Evolutionary conservation across 1,139 yeast species (phyloP).

Genomic region (Groenewaldozyma sp.): DNA sequence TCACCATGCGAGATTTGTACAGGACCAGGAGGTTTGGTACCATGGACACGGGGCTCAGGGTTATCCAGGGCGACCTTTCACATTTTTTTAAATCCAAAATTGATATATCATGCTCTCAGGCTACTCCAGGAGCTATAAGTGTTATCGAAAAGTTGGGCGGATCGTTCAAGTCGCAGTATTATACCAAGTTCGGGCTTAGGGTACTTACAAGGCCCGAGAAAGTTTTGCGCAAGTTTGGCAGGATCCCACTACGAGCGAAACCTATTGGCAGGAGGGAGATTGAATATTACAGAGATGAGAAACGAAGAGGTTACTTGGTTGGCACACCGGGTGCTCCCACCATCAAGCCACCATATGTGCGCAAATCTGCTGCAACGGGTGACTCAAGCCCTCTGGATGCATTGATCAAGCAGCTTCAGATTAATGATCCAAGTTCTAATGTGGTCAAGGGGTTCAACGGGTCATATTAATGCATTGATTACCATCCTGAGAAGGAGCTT

Average conservation of each 20-base stretch:
- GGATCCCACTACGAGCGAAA: constrained; percentile 76
- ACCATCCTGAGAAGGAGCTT: constrained; percentile 23
- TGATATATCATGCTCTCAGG: constrained; percentile 72
- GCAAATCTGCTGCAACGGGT: constrained; percentile 5
- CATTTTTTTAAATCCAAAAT: constrained; percentile 41
- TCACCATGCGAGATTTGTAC: constrained; percentile 64
- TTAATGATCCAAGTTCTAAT: neutral
- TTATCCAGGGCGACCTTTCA: constrained; percentile 60
- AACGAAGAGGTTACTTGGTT: constrained; percentile 65
- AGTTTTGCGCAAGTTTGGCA: constrained; percentile 58
- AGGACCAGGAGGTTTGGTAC: constrained; percentile 54
- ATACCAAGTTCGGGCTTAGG: constrained; percentile 52
- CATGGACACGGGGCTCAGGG: constrained; percentile 70
- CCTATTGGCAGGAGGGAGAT: constrained; percentile 81
- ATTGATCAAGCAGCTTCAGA: neutral
- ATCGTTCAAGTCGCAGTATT: constrained; percentile 62
- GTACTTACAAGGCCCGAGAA: constrained; percentile 73
- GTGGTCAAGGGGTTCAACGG: constrained; percentile 1
- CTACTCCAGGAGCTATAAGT: constrained; percentile 63
- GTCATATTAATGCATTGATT: neutral
- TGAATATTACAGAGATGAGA: constrained; percentile 62
- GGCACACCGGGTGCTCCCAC: constrained; percentile 28
- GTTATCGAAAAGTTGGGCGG: constrained; percentile 69
- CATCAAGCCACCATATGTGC: constrained; percentile 23
- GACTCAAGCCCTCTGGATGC: neutral